These are phyloP conservation scores for Cyclocybe cylindracea DNA, from an alignment of 768 basidiomycete genomes.

Conservation along the genomic window DNA sequence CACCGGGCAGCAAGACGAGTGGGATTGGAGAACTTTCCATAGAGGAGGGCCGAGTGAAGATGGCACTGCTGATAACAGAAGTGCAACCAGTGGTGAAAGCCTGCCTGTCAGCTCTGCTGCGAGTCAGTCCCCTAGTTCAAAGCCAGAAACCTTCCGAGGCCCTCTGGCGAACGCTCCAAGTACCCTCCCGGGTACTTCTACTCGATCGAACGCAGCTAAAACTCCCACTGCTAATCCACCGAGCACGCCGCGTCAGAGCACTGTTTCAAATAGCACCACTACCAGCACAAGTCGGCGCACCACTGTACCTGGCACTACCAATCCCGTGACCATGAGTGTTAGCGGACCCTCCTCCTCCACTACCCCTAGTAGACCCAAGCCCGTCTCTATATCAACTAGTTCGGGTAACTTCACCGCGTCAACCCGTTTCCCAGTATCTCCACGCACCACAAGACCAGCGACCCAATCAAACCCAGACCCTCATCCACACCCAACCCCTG, in stretches of 20 bases:
- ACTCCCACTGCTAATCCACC: conserved; percentile 16
- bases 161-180: conserved; percentile 18
- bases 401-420: conserved; percentile 32
- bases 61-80: conserved; percentile 41
- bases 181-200: conserved; percentile 3
- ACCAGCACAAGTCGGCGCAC: background rate
- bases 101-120: conserved; percentile 27
- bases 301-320: conserved; percentile 19
- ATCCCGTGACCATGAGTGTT: conserved; percentile 17
- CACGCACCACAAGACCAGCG: conserved; percentile 42
- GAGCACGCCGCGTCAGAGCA: conserved; percentile 3
- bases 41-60: conserved; percentile 35
- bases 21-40: conserved; percentile 71
- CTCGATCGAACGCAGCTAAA: conserved; percentile 23
- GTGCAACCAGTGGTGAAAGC: conserved; percentile 56
- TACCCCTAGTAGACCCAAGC: conserved; percentile 32
- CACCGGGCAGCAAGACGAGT: conserved; percentile 49
- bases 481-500: conserved; percentile 66
- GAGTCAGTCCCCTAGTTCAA: conserved; percentile 29
- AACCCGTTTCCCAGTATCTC: conserved; percentile 49
- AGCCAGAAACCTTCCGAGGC: conserved; percentile 27
- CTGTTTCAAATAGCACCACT: background rate
- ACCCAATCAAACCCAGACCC: conserved; percentile 54
- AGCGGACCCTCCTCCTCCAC: conserved; percentile 24
- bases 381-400: conserved; percentile 40